phyloP scores from a whole-genome alignment of 2,329 filamentous ascomycete genomes.

The Monosporascus cannonballus region DNA sequence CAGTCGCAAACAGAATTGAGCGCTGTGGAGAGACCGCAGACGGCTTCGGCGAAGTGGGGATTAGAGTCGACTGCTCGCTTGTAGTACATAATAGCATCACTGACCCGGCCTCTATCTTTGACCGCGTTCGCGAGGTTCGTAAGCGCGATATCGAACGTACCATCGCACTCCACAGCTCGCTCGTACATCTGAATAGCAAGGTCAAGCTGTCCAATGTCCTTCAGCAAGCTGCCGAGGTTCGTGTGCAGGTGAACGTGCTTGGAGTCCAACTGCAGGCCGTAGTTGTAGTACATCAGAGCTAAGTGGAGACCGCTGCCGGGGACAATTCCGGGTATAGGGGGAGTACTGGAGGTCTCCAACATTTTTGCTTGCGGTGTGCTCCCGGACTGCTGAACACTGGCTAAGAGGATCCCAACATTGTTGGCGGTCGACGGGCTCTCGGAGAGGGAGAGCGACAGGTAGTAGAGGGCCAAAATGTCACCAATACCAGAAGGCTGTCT shows the following conservation, averaged over 20 bases:
- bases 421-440: constrained; percentile 97
- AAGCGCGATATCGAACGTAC: constrained; percentile 92
- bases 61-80: constrained; percentile 85
- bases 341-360: constrained; percentile 27
- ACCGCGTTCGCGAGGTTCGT: constrained; percentile 97
- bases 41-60: constrained; percentile 92
- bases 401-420: constrained; percentile 95
- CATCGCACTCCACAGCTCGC: constrained; percentile 83
- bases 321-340: constrained; percentile 66
- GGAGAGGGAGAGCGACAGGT: constrained; percentile 87
- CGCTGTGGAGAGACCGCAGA: constrained; percentile 90
- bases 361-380: constrained; percentile 27
- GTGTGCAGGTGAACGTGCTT: constrained; percentile 95
- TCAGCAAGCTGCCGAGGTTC: constrained; percentile 88
- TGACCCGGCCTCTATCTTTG: constrained; percentile 89
- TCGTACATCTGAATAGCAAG: constrained; percentile 97
- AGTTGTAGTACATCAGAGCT: constrained; percentile 91
- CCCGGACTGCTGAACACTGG: constrained; percentile 73
- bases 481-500: constrained; percentile 70
- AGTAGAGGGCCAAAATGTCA: constrained; percentile 92
- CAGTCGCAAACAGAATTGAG: constrained; percentile 96
- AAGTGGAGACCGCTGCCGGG: constrained; percentile 84
- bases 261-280: constrained; percentile 78
- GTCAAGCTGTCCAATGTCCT: constrained; percentile 90
- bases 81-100: constrained; percentile 89